Percentiles rank a stretch among this genome's conserved stretches.
phyloP scores from a whole-genome alignment of 345 rosid genomes.

The Eucalyptus virginea region DNA sequence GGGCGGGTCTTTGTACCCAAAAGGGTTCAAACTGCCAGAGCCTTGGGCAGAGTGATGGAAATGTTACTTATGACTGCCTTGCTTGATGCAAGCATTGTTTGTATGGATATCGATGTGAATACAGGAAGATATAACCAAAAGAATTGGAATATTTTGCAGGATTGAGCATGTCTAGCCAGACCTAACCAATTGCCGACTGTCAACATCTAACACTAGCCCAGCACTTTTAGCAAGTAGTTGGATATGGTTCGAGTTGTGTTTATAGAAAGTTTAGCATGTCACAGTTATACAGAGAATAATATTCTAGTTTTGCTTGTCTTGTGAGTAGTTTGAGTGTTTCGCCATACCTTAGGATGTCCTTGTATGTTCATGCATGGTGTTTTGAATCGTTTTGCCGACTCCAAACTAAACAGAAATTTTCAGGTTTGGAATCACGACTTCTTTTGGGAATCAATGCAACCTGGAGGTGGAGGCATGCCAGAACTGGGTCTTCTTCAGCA shows the following conservation, averaged over 20 bases:
- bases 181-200: not conserved
- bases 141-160: not conserved
- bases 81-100: not conserved
- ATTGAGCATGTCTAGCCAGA: not conserved
- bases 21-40: not conserved
- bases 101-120: not conserved
- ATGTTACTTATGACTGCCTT: not conserved
- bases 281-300: not conserved
- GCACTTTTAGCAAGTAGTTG: not conserved
- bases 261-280: not conserved
- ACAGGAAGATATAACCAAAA: not conserved
- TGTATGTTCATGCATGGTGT: not conserved
- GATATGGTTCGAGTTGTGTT: not conserved
- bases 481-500: conserved; percentile 72
- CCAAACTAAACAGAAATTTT: not conserved
- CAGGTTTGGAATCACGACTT: conserved; percentile 95
- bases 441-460: conserved; percentile 99
- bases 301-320: not conserved
- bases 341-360: not conserved
- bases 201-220: not conserved
- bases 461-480: conserved; percentile 79
- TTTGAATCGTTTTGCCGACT: not conserved
- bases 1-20: not conserved
- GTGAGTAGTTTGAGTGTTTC: not conserved
- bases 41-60: not conserved